Percentiles rank a stretch among this genome's conserved stretches.
These are phyloP conservation scores for Fraxinus nigra DNA, from an alignment of 305 asterid species.

Conservation along the genomic window DNA sequence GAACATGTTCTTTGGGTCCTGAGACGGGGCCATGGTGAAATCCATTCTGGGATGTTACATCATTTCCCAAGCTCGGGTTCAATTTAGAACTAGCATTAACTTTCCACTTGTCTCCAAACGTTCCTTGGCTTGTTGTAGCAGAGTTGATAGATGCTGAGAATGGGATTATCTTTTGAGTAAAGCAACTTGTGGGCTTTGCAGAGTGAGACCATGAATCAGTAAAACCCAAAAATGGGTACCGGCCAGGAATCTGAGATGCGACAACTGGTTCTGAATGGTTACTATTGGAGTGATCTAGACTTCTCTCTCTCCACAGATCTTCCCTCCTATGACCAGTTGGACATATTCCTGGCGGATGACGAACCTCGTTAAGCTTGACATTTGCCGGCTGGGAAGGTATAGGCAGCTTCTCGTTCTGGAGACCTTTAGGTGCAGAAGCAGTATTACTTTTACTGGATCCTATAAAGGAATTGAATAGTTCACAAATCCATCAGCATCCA, in stretches of 20 bases:
- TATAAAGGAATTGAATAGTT: slow-evolving; percentile 34
- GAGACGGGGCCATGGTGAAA: slow-evolving; percentile 63
- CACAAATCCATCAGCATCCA: not conserved
- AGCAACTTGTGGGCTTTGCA: slow-evolving; percentile 49
- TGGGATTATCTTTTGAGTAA: slow-evolving; percentile 47
- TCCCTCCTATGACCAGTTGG: slow-evolving; percentile 38
- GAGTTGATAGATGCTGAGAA: slow-evolving; percentile 44
- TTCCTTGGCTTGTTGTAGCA: slow-evolving; percentile 33
- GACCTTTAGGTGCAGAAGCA: slow-evolving; percentile 35
- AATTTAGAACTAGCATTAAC: slow-evolving; percentile 31
- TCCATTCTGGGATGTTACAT: slow-evolving; percentile 34
- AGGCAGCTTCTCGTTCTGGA: slow-evolving; percentile 44
- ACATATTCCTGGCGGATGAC: slow-evolving; percentile 32
- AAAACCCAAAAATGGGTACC: slow-evolving; percentile 43
- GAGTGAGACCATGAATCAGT: slow-evolving; percentile 48
- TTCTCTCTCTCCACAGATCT: slow-evolving; percentile 46
- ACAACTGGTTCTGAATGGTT: slow-evolving; percentile 39
- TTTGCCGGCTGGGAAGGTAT: slow-evolving; percentile 36
- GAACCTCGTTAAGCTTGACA: slow-evolving; percentile 36
- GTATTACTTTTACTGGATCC: slow-evolving; percentile 43
- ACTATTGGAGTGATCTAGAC: slow-evolving; percentile 31
- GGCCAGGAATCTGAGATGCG: slow-evolving; percentile 41
- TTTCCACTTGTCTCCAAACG: slow-evolving; percentile 48
- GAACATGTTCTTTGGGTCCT: slow-evolving; percentile 41
- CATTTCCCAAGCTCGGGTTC: slow-evolving; percentile 35